Base-by-base conservation (phyloP, 139 green algal genomes). In the Edaphochlamys debaryana region DNA sequence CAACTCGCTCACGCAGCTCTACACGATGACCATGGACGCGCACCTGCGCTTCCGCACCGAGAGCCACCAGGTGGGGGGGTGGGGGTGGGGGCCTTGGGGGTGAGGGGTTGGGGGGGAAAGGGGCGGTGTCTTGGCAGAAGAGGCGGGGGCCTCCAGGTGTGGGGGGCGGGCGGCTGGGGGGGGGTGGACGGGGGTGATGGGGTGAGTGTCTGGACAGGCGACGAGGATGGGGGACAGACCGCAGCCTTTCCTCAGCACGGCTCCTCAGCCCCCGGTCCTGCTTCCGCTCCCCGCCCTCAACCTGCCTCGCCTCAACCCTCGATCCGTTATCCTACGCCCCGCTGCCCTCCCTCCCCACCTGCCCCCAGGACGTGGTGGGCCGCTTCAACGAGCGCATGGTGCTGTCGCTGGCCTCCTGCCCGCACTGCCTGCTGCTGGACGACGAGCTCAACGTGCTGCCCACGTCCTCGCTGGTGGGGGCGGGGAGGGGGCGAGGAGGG, bases 371-470 rank as follows among this genome's bases (percentile, higher is more conserved):
- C 38, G 76, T 80, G 34, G 86, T 92, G 87, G 94, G 90, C 29
- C 92, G 97, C 40, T 99, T 99, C 92, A 99, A 99, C 87, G 97
- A 99, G 93, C 94, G 97, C 27, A 88, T 99, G 82, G 96, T 99
- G 79, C 92, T 99, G 74, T 97, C 92, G 0, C 90, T 99, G 70
- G 95, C 97, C 27, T 89, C 82, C 73, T 97, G 92, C 86, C 89
- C 85, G 11, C 90, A 90, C 76, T 98, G 93, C 92, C 90, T 99
- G 30, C 87, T 99, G 34, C 96, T 99, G 91, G 97, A 99, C 70
- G 97, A 99, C 79, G 97, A 99, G 92, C 93, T 99, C 68, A 99
- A 99, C 89, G 94, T 99, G 54, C 92, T 99, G 86, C 97, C 97
- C 23, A 97, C 95, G 30, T 96, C 90, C 82, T 93, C 30, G n/a